phyloP scores from a whole-genome alignment of 768 basidiomycete genomes.

The Kwoniella europaea region DNA sequence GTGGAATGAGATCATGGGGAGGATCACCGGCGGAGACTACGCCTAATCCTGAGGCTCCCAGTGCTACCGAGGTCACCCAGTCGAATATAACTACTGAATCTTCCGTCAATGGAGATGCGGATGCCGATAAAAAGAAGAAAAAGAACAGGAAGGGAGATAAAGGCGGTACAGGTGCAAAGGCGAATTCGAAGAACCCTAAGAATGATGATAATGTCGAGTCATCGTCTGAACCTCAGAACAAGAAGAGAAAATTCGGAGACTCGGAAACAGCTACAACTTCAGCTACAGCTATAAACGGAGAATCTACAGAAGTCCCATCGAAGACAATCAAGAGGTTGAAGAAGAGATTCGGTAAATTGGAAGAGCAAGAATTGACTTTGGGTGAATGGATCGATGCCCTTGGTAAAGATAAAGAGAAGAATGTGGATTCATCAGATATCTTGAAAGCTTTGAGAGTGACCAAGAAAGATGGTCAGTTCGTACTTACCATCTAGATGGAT shows the following conservation, averaged over 20 bases:
- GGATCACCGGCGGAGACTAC: constrained; percentile 15
- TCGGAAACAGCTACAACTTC: neutral
- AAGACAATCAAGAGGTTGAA: constrained; percentile 51
- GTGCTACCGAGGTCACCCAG: neutral
- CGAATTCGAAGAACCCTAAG: constrained; percentile 47
- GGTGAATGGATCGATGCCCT: constrained; percentile 23
- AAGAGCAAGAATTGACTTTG: constrained; percentile 22
- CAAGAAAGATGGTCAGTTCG: constrained; percentile 20
- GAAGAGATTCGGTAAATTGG: constrained; percentile 64
- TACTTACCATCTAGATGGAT: constrained; percentile 10
- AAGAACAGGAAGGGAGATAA: constrained; percentile 57
- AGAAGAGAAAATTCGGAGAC: constrained; percentile 46
- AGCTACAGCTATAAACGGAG: constrained; percentile 6
- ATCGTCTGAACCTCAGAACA: constrained; percentile 22
- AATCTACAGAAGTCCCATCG: constrained; percentile 27
- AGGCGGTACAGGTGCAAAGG: constrained; percentile 54
- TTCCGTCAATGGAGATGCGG: neutral
- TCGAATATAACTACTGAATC: constrained; percentile 6
- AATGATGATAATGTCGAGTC: neutral
- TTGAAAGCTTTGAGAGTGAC: constrained; percentile 19
- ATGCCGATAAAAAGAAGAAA: constrained; percentile 39
- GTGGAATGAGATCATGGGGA: constrained; percentile 51
- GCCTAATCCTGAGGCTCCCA: constrained; percentile 8
- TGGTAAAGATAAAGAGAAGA: constrained; percentile 31
- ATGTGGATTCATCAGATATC: constrained; percentile 49